Base-by-base conservation (phyloP, 2,329 filamentous ascomycete genomes). In the Lecanicillium sp. region DNA sequence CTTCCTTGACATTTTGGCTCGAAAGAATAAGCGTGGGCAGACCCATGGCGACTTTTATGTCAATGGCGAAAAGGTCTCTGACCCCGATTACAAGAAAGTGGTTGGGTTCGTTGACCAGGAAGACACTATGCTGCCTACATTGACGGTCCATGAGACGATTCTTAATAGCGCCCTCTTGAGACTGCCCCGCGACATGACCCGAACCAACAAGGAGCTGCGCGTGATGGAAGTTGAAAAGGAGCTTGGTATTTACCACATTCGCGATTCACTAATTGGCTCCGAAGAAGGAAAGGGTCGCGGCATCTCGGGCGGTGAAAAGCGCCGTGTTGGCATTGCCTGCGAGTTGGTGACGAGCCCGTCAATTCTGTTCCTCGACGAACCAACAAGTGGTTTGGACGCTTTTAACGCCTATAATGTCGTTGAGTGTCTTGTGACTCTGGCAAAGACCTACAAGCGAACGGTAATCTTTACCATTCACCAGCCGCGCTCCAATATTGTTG, bases 401-500 rank as follows among this genome's bases (percentile, higher is more conserved):
- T 98, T 81, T 69, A 98, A 98, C 56, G 94, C 94, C 5, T 98
- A 92, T 70, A 98, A 98, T 47, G 92, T 98, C 29, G 80, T 98
- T 18, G 92, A 98, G 58, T 96, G 89, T 52, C 73, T 98, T 9
- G 90, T 96, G 29, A 95, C 84, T 2, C 67, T 98, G 32, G 92
- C 94, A 37, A 95, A 95, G 67, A 92, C 80, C 30, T 98, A 96
- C 66, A 94, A 95, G 64, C 78, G 94, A 44, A 98, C 94, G 1
- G 88, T 98, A 40, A 84, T 98, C 45, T 95, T 98, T 64, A 98
- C 92, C 12, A 98, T 98, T 47, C 92, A 98, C 59, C 92, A 98
- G 54, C 92, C 92, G 28, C 79, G 94, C 48, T 98, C 92, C 9
- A 98, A 98, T 60, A 98, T 98, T 53, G 92, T 96, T 16, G 92